A percentile compares a stretch with the other conserved stretches of the same genome.
Evolutionary conservation across 1,284 basidiomycete genomes (phyloP).

Genomic region (Bondarzewia mesenterica): DNA sequence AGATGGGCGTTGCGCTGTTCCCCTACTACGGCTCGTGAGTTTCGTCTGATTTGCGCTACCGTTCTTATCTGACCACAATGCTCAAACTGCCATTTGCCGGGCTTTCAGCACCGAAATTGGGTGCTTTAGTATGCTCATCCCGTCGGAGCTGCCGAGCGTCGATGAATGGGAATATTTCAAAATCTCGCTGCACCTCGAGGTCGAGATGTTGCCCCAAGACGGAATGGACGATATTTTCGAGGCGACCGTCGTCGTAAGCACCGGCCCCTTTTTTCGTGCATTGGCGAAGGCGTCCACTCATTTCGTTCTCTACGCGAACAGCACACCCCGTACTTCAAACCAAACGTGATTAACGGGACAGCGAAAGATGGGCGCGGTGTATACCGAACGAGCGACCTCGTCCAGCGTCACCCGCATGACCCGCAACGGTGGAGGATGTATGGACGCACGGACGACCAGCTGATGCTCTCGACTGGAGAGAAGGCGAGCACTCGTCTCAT

Average conservation of each 20-base stretch:
- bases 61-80: not conserved
- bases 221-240: constrained; percentile 8
- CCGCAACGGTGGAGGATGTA: constrained; percentile 16
- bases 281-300: too few species aligned
- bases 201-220: constrained; percentile 9
- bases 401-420: constrained; percentile 20
- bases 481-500: constrained; percentile 15
- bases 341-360: constrained; percentile 4
- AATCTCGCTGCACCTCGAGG: constrained; percentile 3
- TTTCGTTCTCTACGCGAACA: not conserved
- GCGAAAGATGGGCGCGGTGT: not conserved
- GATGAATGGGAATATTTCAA: constrained; percentile 15
- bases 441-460: constrained; percentile 13
- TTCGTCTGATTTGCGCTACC: too few species aligned
- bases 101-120: constrained; percentile 6
- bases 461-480: constrained; percentile 25
- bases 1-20: constrained; percentile 9
- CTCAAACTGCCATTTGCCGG: not conserved
- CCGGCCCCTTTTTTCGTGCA: not conserved
- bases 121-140: constrained; percentile 1
- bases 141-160: not conserved
- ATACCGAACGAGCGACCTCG: constrained; percentile 15
- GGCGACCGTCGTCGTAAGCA: constrained; percentile 7
- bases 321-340: not conserved
- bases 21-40: constrained; percentile 13